A percentile compares a stretch with the other conserved stretches of the same genome.
Conservation (phyloP, 768 basidiomycete genomes). For the Cytidiella melzeri region DNA sequence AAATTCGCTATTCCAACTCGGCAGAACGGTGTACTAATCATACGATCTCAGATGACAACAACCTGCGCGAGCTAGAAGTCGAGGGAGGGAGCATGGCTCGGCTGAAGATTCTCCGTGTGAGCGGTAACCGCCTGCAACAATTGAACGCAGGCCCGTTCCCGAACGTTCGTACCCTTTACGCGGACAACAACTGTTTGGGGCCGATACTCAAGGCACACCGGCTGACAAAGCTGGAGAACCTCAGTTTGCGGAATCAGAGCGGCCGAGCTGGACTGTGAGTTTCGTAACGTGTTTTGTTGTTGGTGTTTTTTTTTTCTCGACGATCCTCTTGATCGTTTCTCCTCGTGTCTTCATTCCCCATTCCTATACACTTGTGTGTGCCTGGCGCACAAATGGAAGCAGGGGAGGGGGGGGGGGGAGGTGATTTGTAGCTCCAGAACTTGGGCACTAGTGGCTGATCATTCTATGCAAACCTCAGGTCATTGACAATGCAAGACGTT, state of each 20-base stretch:
- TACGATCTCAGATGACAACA: conserved; percentile 59
- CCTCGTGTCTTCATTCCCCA: not conserved
- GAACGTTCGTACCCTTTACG: conserved; percentile 83
- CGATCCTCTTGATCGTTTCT: not conserved
- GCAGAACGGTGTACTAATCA: no score
- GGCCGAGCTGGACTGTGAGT: conserved; percentile 65
- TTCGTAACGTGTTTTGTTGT: no score
- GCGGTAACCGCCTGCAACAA: conserved; percentile 68
- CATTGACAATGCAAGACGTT: conserved; percentile 55
- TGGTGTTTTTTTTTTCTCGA: conserved; percentile 17
- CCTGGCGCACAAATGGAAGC: conserved; percentile 1
- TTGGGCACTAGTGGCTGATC: no score
- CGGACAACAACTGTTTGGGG: conserved; percentile 74
- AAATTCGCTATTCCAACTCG: no score
- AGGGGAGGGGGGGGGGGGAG: not conserved
- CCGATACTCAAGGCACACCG: conserved; percentile 47
- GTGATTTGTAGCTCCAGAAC: no score
- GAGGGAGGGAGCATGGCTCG: conserved; percentile 54
- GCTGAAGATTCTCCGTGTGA: conserved; percentile 79
- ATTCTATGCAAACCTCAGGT: no score
- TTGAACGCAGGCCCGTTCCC: conserved; percentile 57
- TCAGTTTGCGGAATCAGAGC: conserved; percentile 87
- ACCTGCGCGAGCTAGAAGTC: conserved; percentile 47
- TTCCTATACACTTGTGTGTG: not conserved
- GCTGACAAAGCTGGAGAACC: conserved; percentile 74